Evolutionary conservation across 331 rosid species (phyloP).

Genomic region (Acacia pycnantha): DNA sequence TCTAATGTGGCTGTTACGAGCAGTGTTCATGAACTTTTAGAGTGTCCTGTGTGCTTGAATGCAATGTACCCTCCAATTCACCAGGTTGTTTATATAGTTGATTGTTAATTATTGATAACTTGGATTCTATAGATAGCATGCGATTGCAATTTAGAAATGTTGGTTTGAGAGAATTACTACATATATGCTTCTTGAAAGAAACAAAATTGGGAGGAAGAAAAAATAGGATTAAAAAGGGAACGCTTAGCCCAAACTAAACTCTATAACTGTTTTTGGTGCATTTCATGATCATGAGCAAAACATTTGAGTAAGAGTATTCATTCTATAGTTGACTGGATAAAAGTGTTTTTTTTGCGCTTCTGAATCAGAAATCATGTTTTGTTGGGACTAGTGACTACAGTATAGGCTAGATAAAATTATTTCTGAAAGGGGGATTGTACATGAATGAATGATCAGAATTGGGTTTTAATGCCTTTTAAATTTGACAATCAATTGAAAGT

Average conservation of each 20-base stretch:
- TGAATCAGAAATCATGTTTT: neutral
- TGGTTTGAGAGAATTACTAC: neutral
- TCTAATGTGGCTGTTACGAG: conserved; percentile 65
- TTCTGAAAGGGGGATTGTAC: neutral
- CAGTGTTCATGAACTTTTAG: conserved; percentile 89
- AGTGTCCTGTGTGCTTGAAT: conserved; percentile 92
- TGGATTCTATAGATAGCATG: conserved; percentile 18
- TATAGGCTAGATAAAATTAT: neutral
- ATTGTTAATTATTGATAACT: conserved; percentile 2
- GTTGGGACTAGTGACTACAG: neutral
- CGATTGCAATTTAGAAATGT: neutral
- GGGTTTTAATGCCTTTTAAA: neutral
- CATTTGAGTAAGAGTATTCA: neutral
- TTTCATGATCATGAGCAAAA: neutral
- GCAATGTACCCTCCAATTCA: conserved; percentile 98
- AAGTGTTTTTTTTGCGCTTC: neutral
- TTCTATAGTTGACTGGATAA: neutral
- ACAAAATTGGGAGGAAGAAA: neutral
- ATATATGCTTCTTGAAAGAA: neutral
- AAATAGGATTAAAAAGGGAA: neutral
- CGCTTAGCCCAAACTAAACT: neutral
- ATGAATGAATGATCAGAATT: neutral
- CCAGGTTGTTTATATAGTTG: conserved; percentile 56
- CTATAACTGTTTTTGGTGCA: neutral
- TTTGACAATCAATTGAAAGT: neutral